phyloP scores from a whole-genome alignment of 257 asterid species.

The Ilex aquifolium region DNA sequence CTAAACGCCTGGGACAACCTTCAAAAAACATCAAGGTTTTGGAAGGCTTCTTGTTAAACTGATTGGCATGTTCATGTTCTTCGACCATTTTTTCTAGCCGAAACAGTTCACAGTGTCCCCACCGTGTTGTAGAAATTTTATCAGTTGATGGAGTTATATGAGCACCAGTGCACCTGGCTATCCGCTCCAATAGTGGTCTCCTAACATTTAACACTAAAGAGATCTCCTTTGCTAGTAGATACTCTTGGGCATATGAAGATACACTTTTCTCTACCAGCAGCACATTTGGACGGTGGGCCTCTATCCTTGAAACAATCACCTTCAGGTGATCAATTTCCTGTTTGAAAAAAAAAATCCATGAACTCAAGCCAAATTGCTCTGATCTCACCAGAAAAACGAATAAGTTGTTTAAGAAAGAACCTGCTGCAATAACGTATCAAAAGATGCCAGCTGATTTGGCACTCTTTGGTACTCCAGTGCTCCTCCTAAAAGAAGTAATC shows the following conservation, averaged over 20 bases:
- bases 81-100: conserved; percentile 70
- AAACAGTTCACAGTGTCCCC: conserved; percentile 89
- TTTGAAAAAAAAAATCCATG: conserved; percentile 10
- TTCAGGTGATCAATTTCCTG: conserved; percentile 89
- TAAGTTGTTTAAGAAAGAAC: conserved; percentile 26
- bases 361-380: conserved; percentile 13
- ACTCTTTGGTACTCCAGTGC: conserved; percentile 88
- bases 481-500: conserved; percentile 87
- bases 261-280: conserved; percentile 90
- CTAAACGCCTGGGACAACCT: conserved; percentile 93
- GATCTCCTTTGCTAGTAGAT: conserved; percentile 77
- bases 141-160: conserved; percentile 72
- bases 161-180: conserved; percentile 93
- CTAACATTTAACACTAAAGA: conserved; percentile 85
- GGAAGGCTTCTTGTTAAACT: conserved; percentile 62
- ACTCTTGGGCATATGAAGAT: conserved; percentile 85
- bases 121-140: conserved; percentile 54
- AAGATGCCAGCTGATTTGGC: conserved; percentile 83
- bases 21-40: conserved; percentile 93
- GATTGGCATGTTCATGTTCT: conserved; percentile 66
- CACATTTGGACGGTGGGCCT: conserved; percentile 85
- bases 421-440: conserved; percentile 81
- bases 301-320: conserved; percentile 76
- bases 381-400: conserved; percentile 5
- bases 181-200: conserved; percentile 67